A percentile compares a stretch with the other conserved stretches of the same genome.
phyloP scores from a whole-genome alignment of 495 filamentous ascomycete species.

The Aspergillus sclerotiicarbonarius region DNA sequence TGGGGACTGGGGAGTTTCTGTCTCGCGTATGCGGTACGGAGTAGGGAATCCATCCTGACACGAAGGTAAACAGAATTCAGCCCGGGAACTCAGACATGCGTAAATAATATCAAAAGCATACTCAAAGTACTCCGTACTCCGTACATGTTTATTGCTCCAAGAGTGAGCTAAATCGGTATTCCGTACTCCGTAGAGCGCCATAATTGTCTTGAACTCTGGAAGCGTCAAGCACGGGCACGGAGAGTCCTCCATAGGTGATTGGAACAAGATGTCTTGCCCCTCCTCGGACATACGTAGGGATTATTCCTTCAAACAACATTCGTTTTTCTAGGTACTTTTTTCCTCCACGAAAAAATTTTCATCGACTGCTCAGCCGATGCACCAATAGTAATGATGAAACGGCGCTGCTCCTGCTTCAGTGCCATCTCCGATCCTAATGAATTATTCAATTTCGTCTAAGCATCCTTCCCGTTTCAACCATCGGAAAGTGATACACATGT shows the following conservation, averaged over 20 bases:
- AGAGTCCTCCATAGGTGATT: not conserved
- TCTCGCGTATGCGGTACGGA: too few species aligned
- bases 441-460: not conserved
- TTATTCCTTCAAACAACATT: not conserved
- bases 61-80: too few species aligned
- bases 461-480: not conserved
- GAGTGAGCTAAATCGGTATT: too few species aligned
- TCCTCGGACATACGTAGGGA: not conserved
- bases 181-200: too few species aligned
- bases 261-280: not conserved
- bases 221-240: not conserved
- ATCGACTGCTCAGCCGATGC: not conserved
- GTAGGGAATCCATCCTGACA: too few species aligned
- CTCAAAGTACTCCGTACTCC: not conserved
- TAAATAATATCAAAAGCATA: not conserved
- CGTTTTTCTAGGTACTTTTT: not conserved
- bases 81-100: too few species aligned
- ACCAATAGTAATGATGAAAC: not conserved
- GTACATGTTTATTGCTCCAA: not conserved
- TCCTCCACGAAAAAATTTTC: not conserved
- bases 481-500: not conserved
- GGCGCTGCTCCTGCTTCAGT: not conserved
- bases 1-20: too few species aligned
- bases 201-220: too few species aligned
- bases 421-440: not conserved